A percentile compares a stretch with the other conserved stretches of the same genome.
phyloP scores from a whole-genome alignment of 805 yeast genomes.

The Metschnikowia kunwiensis region DNA sequence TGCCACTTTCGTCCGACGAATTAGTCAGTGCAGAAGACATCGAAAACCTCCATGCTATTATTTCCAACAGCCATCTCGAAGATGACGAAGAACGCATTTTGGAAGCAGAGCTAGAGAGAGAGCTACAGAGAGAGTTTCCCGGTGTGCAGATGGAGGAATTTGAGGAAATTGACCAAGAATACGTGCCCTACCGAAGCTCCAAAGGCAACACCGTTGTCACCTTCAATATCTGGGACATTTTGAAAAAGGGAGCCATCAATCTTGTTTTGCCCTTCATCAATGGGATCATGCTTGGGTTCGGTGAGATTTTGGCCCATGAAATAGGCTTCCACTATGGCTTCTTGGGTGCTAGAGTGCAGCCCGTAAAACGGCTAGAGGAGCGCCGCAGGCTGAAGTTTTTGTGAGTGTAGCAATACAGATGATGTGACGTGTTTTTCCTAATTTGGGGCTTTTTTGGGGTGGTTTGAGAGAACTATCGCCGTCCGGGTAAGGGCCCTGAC shows the following conservation, averaged over 20 bases:
- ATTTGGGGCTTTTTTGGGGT: neutral
- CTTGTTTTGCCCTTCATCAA: slow-evolving; percentile 82
- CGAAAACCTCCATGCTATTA: slow-evolving; percentile 25
- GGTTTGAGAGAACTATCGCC: neutral
- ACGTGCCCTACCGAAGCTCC: slow-evolving; percentile 5
- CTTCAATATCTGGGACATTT: slow-evolving; percentile 36
- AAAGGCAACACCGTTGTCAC: slow-evolving; percentile 7
- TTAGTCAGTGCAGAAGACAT: slow-evolving; percentile 29
- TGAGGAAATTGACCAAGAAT: slow-evolving; percentile 6
- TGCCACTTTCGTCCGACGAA: slow-evolving; percentile 29
- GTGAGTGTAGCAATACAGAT: too few species aligned
- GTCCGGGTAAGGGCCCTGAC: too few species aligned
- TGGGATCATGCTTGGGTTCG: slow-evolving; percentile 94
- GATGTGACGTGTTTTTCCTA: too few species aligned
- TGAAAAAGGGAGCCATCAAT: slow-evolving; percentile 63
- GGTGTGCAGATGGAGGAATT: neutral
- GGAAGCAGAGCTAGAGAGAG: slow-evolving; percentile 3
- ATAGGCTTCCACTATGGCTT: slow-evolving; percentile 78
- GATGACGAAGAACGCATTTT: slow-evolving; percentile 12
- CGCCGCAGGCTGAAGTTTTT: slow-evolving; percentile 19
- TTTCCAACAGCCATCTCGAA: slow-evolving; percentile 21
- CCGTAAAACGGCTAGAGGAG: slow-evolving; percentile 30
- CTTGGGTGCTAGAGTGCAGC: slow-evolving; percentile 63
- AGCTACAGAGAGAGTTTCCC: neutral
- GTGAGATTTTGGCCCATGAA: slow-evolving; percentile 92